A percentile compares a stretch with the other conserved stretches of the same genome.
Conservation (phyloP, 805 yeast species). For the Sugiyamaella americana region DNA sequence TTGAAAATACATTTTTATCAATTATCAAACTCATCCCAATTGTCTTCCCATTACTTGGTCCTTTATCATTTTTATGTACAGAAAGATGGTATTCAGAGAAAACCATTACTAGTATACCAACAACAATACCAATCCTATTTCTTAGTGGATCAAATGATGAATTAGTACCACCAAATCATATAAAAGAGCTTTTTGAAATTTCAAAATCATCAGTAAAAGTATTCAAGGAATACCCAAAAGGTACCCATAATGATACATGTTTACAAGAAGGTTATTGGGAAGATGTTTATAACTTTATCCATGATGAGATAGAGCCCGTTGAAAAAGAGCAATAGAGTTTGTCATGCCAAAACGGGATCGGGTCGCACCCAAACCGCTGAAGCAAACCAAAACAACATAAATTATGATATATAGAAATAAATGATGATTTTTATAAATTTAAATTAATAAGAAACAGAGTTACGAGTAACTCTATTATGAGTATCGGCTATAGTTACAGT, state of each 20-base stretch:
- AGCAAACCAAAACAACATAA: no score
- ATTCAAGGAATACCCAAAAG: slow-evolving; percentile 49
- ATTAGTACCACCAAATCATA: slow-evolving; percentile 84
- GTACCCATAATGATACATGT: slow-evolving; percentile 81
- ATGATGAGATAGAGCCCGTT: slow-evolving; percentile 12
- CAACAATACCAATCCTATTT: slow-evolving; percentile 59
- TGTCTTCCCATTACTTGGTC: slow-evolving; percentile 60
- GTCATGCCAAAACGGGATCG: no score
- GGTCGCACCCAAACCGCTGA: no score
- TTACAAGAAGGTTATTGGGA: slow-evolving; percentile 75
- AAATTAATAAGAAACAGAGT: not conserved
- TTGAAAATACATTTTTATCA: slow-evolving; percentile 83
- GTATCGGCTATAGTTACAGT: slow-evolving; percentile 76
- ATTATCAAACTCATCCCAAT: slow-evolving; percentile 56
- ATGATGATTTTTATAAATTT: no score
- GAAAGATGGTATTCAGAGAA: slow-evolving; percentile 78
- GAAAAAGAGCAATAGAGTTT: no score
- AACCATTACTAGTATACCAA: slow-evolving; percentile 46
- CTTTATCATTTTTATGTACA: slow-evolving; percentile 56
- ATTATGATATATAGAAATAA: no score
- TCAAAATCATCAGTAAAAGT: slow-evolving; percentile 48
- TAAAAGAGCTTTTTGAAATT: slow-evolving; percentile 52
- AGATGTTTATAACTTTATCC: slow-evolving; percentile 45
- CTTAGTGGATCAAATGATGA: slow-evolving; percentile 76
- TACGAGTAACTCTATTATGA: slow-evolving; percentile 29